These are phyloP conservation scores for Sphagnum contortum DNA, from an alignment of 225 moss, liverwort and hornwort genomes.

Conservation along the genomic window DNA sequence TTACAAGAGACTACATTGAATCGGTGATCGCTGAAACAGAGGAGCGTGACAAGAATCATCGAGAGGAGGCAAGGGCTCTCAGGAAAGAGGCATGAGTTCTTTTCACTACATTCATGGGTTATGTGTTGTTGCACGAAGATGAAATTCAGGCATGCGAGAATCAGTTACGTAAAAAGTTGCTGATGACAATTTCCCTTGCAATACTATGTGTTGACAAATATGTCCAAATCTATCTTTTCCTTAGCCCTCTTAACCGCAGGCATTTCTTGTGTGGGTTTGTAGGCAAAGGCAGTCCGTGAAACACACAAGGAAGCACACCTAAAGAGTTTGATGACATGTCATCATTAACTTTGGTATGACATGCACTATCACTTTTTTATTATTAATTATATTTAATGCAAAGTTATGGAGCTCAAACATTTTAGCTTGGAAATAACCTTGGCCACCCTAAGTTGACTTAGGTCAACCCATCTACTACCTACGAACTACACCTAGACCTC, in stretches of 20 bases:
- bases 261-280: neutral
- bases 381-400: no score
- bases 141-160: neutral
- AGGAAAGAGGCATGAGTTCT: slow-evolving; percentile 35
- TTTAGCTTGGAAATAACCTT: no score
- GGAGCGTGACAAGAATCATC: slow-evolving; percentile 34
- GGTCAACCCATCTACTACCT: no score
- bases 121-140: neutral
- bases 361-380: no score
- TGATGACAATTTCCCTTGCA: no score
- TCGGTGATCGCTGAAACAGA: slow-evolving; percentile 30
- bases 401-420: no score
- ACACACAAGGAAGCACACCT: slow-evolving; percentile 28
- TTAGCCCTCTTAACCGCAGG: neutral
- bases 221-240: neutral
- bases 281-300: slow-evolving; percentile 44
- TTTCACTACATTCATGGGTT: neutral
- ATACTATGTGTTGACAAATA: no score
- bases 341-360: no score
- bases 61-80: slow-evolving; percentile 46
- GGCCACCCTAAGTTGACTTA: no score
- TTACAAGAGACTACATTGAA: slow-evolving; percentile 43
- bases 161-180: neutral
- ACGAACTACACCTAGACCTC: no score
- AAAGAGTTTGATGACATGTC: slow-evolving; percentile 4